These are phyloP conservation scores for Aspergillus proliferans DNA, from an alignment of 2,329 filamentous ascomycete genomes.

Conservation along the genomic window DNA sequence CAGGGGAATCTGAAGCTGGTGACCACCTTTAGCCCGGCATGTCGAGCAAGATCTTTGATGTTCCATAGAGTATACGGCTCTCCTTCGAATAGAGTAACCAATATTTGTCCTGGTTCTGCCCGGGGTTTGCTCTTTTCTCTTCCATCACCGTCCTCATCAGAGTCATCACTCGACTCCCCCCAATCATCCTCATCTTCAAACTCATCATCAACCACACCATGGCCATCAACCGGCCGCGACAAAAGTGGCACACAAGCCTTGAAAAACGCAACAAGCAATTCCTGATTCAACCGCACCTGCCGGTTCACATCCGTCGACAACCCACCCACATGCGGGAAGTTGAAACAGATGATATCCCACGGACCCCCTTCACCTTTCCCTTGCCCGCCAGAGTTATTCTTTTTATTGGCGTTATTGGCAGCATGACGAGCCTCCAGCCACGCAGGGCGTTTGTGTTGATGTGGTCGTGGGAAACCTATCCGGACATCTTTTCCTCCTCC, in stretches of 20 bases:
- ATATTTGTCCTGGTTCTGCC: constrained; percentile 48
- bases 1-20: constrained; percentile 45
- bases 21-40: constrained; percentile 46
- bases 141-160: constrained; percentile 11
- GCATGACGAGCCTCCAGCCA: constrained; percentile 11
- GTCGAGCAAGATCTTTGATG: constrained; percentile 75
- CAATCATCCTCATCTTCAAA: constrained; percentile 16
- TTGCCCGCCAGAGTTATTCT: not conserved
- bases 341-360: constrained; percentile 82
- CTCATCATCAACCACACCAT: constrained; percentile 19
- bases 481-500: constrained; percentile 41
- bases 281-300: constrained; percentile 86
- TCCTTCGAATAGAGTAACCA: constrained; percentile 86
- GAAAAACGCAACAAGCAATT: constrained; percentile 46
- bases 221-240: constrained; percentile 21
- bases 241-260: constrained; percentile 38
- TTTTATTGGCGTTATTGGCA: constrained; percentile 1
- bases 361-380: constrained; percentile 24
- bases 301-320: constrained; percentile 88
- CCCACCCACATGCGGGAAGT: constrained; percentile 94
- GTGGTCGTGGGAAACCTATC: constrained; percentile 28
- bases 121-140: constrained; percentile 12
- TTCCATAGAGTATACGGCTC: constrained; percentile 97
- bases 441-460: constrained; percentile 20
- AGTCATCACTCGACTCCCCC: constrained; percentile 1